Evolutionary conservation across 73 alveolate species (phyloP), one percentile per base, ranked within the genome.

Genomic region (Tetrahymena borealis): DNA sequence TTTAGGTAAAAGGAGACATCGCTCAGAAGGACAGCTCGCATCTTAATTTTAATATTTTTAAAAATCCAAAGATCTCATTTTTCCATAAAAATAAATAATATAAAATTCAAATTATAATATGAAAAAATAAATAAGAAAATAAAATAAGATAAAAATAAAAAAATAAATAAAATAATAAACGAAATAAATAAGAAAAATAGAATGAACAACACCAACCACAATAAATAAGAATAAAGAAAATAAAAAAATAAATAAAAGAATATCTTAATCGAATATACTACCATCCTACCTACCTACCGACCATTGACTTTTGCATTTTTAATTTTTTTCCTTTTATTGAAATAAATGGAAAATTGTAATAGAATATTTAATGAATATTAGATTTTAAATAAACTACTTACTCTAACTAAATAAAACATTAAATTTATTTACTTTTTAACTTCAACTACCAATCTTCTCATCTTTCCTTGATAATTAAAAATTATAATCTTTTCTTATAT

Each of bases 21-120:
- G 85, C 85, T 60, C 85, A 60, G 85, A 60, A 60, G 85, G 85
- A 60, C 85, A 60, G 85, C 85, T 60, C 85, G 85, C 85, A 60
- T 60, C 85, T 60, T 42, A 16, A 42, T 42, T 42, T 60, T 35
- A 60, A 24, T 12, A 42, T 42, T 42, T 60, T 60, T 41, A 41
- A 60, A 60, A 60, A 60, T 60, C 85, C 85, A 60, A 60, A 60
- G 85, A 60, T 60, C 85, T 60, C 85, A 60, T 60, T 60, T 60
- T 60, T n/a, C n/a, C n/a, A n/a, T 3, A 60, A 60, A 60, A 39
- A 12, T n/a, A 60, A 60, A 35, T 24, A 12, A 60, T 24, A 60
- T 60, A 60, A 60, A 60, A 15, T 18, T 60, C 9, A 60, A 60
- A 60, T 60, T 60, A 60, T 24, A 60, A 60, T 24, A 18, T 60